A percentile compares a stretch with the other conserved stretches of the same genome.
Evolutionary conservation across 2,329 filamentous ascomycete genomes (phyloP).

Genomic region (Aspergillus neoniger): DNA sequence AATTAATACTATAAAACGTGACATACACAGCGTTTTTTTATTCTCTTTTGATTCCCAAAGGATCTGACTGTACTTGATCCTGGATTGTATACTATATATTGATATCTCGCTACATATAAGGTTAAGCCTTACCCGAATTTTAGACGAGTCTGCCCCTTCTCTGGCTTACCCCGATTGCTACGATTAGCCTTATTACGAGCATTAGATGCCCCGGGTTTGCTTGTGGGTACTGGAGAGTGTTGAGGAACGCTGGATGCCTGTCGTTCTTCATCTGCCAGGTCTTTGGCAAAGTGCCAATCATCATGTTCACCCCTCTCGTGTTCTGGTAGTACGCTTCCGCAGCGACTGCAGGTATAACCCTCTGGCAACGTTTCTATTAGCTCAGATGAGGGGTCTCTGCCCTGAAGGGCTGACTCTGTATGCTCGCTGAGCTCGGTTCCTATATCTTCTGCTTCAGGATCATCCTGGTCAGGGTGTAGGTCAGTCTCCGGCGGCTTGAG

Average conservation of each 20-base stretch:
- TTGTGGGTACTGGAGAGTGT: constrained; percentile 14
- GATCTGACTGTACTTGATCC: not conserved
- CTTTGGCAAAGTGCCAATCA: constrained; percentile 93
- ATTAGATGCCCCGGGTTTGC: constrained; percentile 19
- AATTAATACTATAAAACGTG: no score
- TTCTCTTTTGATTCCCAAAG: not conserved
- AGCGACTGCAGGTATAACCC: constrained; percentile 63
- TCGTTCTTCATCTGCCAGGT: constrained; percentile 70
- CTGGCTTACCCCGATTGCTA: constrained; percentile 31
- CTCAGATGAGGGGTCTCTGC: not conserved
- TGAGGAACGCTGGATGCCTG: constrained; percentile 28
- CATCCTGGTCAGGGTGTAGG: constrained; percentile 8
- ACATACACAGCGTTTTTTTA: no score
- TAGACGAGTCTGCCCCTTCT: constrained; percentile 41
- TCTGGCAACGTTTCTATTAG: not conserved
- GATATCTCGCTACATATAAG: not conserved
- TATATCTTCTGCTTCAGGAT: not conserved
- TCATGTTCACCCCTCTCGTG: constrained; percentile 71
- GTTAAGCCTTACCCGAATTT: constrained; percentile 31
- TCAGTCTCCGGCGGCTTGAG: constrained; percentile 36
- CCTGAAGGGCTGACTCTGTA: not conserved
- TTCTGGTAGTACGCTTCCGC: constrained; percentile 61
- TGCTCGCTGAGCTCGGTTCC: not conserved
- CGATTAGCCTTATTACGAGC: constrained; percentile 29
- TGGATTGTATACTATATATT: not conserved